Conservation (phyloP, 2,329 filamentous ascomycete species). For the Diplocarpon mali region DNA sequence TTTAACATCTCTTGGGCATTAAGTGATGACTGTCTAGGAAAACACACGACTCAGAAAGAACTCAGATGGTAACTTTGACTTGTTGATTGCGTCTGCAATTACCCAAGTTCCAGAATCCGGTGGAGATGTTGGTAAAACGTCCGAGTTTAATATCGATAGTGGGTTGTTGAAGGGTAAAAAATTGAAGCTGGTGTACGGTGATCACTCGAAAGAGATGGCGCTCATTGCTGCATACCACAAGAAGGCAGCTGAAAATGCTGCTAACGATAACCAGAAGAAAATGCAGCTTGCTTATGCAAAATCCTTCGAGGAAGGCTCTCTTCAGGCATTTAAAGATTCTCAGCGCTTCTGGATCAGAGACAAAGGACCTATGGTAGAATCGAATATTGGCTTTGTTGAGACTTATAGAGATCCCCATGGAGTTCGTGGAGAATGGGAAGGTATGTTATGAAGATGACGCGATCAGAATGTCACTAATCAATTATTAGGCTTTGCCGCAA, state of each 20-base stretch:
- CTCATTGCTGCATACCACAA: conserved; percentile 55
- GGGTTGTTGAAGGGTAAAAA: conserved; percentile 55
- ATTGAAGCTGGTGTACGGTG: conserved; percentile 62
- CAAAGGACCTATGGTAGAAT: conserved; percentile 69
- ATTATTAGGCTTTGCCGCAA: conserved; percentile 49
- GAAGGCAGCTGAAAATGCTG: conserved; percentile 56
- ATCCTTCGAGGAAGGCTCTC: conserved; percentile 63
- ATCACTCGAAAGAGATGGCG: conserved; percentile 61
- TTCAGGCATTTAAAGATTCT: conserved; percentile 69
- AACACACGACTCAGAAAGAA: conserved; percentile 68
- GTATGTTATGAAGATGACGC: conserved; percentile 26
- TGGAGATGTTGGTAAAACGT: conserved; percentile 58
- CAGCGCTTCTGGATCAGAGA: conserved; percentile 77
- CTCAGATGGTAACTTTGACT: conserved; percentile 51
- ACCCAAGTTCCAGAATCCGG: conserved; percentile 48
- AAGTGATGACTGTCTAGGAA: conserved; percentile 34
- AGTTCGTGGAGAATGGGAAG: conserved; percentile 75
- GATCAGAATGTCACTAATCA: background rate
- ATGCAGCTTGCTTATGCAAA: conserved; percentile 66
- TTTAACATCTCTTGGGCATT: background rate
- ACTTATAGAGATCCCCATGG: conserved; percentile 77
- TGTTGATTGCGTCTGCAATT: conserved; percentile 62
- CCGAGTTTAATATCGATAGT: conserved; percentile 46
- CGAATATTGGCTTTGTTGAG: conserved; percentile 71
- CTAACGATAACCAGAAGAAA: conserved; percentile 62